Evolutionary conservation across 2,329 filamentous ascomycete genomes (phyloP), one percentile per base, ranked within the genome.

Genomic region (Exophiala sp.): DNA sequence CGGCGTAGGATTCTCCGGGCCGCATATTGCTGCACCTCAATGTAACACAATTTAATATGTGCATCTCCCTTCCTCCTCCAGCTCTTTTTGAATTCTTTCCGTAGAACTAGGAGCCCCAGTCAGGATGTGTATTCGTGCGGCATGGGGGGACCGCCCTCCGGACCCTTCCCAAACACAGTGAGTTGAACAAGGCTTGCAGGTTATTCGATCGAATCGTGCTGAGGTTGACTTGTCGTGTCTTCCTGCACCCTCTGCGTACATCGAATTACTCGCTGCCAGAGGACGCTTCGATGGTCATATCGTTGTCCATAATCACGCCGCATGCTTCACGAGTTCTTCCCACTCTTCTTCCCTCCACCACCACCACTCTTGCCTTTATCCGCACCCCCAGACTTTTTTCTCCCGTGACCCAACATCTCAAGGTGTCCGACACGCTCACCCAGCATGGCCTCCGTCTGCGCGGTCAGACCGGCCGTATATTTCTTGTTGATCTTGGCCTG

Each of bases 391-490:
- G 70, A 75, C 56, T 81, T 77, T 70, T 81, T 85, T 78, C 86
- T 87, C 10, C 84, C 85, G 2, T 84, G 84, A 53, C 76, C 77
- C 65, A 89, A 68, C 65, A 89, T 66, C 69, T 89, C 86, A 65
- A 89, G 65, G 76, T 89, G 86, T 11, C 86, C 86, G 4, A 85
- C 86, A 64, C 82, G 82, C 57, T 82, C 75, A 10, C 85, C 86
- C 8, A 89, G 75, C 58, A 77, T 79, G 57, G 80, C 79, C 66
- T 89, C 86, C n/a, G 86, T 89, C 71, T 82, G 76, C 0, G 78
- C 79, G 3, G 79, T 80, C 38, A 89, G 70, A 0, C 84, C 84
- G 0, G 81, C 74, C 1, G 82, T 78, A 58, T 82, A 75, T 78
- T 87, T 86, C 79, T 85, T 87, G 48, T 79, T 82, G 67, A 87